phyloP scores from a whole-genome alignment of 2,329 filamentous ascomycete genomes.

The Curvularia spicifera region DNA sequence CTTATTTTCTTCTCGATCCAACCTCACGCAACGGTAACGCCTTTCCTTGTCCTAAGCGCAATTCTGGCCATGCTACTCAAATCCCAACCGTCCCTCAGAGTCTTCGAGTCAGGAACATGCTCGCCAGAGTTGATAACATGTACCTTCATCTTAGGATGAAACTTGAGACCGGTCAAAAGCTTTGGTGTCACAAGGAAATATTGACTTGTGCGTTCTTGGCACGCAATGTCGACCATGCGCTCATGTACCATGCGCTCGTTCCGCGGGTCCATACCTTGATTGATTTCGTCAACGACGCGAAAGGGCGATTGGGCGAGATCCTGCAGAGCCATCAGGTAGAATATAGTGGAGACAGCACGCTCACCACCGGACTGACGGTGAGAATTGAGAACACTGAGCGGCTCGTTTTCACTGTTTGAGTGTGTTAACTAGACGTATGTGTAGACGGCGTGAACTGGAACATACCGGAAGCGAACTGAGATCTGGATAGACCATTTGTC shows the following conservation, averaged over 20 bases:
- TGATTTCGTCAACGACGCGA: constrained; percentile 98
- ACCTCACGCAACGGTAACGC: constrained; percentile 25
- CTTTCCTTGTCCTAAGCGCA: constrained; percentile 41
- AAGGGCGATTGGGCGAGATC: constrained; percentile 93
- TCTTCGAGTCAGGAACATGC: constrained; percentile 52
- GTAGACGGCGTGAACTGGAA: background rate
- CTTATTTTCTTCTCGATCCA: background rate
- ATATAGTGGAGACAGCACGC: constrained; percentile 94
- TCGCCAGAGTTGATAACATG: constrained; percentile 94
- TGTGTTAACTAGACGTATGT: constrained; percentile 16
- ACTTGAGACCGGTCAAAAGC: constrained; percentile 81
- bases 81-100: constrained; percentile 51
- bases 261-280: constrained; percentile 98
- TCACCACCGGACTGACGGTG: constrained; percentile 97
- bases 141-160: constrained; percentile 89
- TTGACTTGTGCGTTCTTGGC: constrained; percentile 72
- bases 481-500: constrained; percentile 94
- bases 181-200: constrained; percentile 99
- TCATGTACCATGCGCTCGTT: constrained; percentile 99
- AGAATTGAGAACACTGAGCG: constrained; percentile 81
- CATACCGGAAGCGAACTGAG: constrained; percentile 89
- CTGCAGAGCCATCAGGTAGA: constrained; percentile 98
- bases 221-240: constrained; percentile 97
- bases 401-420: constrained; percentile 66
- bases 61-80: constrained; percentile 49